A percentile compares a stretch with the other conserved stretches of the same genome.
Evolutionary conservation across 768 basidiomycete genomes (phyloP).

Genomic region (Mycena leptocephala): DNA sequence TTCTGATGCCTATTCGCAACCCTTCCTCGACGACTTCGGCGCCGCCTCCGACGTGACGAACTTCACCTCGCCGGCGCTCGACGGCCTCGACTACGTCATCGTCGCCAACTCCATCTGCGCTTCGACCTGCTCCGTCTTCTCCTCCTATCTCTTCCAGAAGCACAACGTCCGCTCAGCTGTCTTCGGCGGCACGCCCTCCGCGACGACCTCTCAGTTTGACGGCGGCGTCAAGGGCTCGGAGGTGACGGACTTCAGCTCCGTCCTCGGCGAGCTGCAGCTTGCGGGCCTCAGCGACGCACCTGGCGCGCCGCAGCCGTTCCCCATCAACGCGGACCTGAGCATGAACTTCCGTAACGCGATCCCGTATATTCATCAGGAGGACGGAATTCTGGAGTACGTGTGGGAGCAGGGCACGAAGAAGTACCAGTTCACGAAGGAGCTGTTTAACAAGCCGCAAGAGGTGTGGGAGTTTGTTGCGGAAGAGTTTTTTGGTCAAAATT

Average conservation of each 20-base stretch:
- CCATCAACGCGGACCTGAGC: constrained; percentile 21
- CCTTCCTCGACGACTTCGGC: constrained; percentile 38
- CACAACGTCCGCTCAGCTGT: constrained; percentile 29
- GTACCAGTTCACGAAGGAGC: constrained; percentile 33
- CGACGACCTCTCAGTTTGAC: constrained; percentile 23
- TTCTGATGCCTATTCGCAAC: constrained; percentile 30
- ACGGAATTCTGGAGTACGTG: constrained; percentile 29
- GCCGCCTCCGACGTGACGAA: constrained; percentile 19
- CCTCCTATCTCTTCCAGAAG: constrained; percentile 26
- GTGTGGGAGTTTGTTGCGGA: constrained; percentile 36
- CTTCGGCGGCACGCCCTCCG: constrained; percentile 30
- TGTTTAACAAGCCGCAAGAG: constrained; percentile 26
- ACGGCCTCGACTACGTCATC: constrained; percentile 29
- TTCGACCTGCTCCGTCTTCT: constrained; percentile 30
- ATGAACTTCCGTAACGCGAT: constrained; percentile 36
- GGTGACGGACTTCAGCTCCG: constrained; percentile 20
- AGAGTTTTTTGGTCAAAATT: constrained; percentile 28
- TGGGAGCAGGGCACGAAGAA: constrained; percentile 28
- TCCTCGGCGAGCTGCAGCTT: constrained; percentile 22
- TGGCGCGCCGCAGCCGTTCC: constrained; percentile 32
- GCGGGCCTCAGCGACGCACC: constrained; percentile 26
- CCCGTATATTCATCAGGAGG: constrained; percentile 22
- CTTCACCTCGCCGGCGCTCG: constrained; percentile 26
- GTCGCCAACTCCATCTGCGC: constrained; percentile 34
- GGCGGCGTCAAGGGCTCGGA: constrained; percentile 37